These are phyloP conservation scores for Cubamyces lactineus DNA, from an alignment of 768 basidiomycete species.

Conservation along the genomic window DNA sequence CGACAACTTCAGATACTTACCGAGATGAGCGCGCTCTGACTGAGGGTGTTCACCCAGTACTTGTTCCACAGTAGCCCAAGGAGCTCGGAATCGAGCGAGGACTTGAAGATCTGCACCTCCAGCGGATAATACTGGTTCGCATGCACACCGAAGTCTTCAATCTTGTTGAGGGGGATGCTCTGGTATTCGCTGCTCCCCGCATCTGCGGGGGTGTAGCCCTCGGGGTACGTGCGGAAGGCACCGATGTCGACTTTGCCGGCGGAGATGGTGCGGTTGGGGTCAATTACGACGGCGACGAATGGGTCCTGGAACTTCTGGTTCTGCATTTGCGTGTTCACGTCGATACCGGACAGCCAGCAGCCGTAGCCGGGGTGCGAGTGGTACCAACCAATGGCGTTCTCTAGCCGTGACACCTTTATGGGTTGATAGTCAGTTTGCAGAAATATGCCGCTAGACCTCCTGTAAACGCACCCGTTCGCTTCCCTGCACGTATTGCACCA, in stretches of 20 bases:
- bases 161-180: constrained; percentile 94
- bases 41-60: constrained; percentile 98
- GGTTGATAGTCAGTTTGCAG: constrained; percentile 1
- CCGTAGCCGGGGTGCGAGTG: constrained; percentile 99
- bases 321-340: constrained; percentile 94
- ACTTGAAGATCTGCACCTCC: constrained; percentile 95
- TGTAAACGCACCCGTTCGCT: constrained; percentile 67
- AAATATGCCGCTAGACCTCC: neutral
- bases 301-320: constrained; percentile 97
- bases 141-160: constrained; percentile 99
- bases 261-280: constrained; percentile 97
- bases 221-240: constrained; percentile 97
- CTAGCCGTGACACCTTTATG: constrained; percentile 74
- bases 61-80: constrained; percentile 97
- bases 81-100: constrained; percentile 82
- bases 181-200: constrained; percentile 84
- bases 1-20: constrained; percentile 46
- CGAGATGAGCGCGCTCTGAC: constrained; percentile 89
- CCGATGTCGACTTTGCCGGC: constrained; percentile 99
- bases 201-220: constrained; percentile 85
- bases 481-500: constrained; percentile 89
- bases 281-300: constrained; percentile 96
- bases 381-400: constrained; percentile 96
- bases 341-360: constrained; percentile 99
- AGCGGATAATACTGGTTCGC: constrained; percentile 95